A percentile compares a stretch with the other conserved stretches of the same genome.
phyloP scores from a whole-genome alignment of 2,329 filamentous ascomycete species.

The Didymella pomorum region DNA sequence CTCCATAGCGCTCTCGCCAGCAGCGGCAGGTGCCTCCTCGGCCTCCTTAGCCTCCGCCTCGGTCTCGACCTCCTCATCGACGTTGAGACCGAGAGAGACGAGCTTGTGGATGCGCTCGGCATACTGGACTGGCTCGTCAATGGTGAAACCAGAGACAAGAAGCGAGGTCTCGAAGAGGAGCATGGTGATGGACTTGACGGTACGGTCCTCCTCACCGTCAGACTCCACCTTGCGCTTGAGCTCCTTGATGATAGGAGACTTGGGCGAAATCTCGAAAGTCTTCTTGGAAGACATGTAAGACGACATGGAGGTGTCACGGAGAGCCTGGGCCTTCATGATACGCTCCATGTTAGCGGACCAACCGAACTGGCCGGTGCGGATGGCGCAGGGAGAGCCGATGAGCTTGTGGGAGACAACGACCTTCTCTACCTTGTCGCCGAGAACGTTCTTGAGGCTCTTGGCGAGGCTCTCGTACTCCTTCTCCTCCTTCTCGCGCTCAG shows the following conservation, averaged over 20 bases:
- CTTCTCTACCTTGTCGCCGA: slow-evolving; percentile 99
- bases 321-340: slow-evolving; percentile 99
- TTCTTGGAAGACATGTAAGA: slow-evolving; percentile 99
- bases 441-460: slow-evolving; percentile 98
- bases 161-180: slow-evolving; percentile 99
- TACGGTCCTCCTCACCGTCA: slow-evolving; percentile 97
- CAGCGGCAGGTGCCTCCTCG: slow-evolving; percentile 67
- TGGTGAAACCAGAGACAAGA: slow-evolving; percentile 98
- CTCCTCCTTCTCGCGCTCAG: slow-evolving; percentile 90
- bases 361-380: slow-evolving; percentile 99
- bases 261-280: slow-evolving; percentile 99
- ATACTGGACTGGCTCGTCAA: slow-evolving; percentile 97
- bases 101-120: slow-evolving; percentile 99
- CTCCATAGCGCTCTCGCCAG: slow-evolving; percentile 97
- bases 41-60: slow-evolving; percentile 63
- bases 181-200: slow-evolving; percentile 98
- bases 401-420: slow-evolving; percentile 99
- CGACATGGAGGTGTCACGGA: slow-evolving; percentile 99
- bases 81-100: slow-evolving; percentile 95
- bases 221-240: slow-evolving; percentile 99
- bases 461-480: slow-evolving; percentile 96
- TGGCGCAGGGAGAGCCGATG: slow-evolving; percentile 90
- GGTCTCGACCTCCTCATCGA: slow-evolving; percentile 89
- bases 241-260: slow-evolving; percentile 97
- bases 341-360: slow-evolving; percentile 99